Evolutionary conservation across 176 grass and related monocot genomes (phyloP), one percentile per base, ranked within the genome.

Genomic region (Saccharum spontaneum): DNA sequence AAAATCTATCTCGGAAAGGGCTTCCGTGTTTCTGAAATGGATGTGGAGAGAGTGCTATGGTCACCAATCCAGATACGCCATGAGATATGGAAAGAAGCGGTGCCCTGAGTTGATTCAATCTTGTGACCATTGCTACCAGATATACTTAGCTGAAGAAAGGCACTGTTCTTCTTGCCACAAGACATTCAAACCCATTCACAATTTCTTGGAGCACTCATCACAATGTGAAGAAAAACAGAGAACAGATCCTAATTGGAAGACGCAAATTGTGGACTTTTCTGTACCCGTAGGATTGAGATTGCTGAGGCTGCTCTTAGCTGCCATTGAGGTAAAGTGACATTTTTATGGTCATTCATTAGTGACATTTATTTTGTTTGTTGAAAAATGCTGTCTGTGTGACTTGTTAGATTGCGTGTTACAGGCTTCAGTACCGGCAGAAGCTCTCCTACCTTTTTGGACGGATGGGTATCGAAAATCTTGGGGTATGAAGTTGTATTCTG

Each of bases 101-200:
- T 87, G 84, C 73, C 83, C 78, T 67, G 88, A 92, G 78, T 78
- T 94, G 59, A 79, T 98, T 36, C 83, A 84, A 33, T 78, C 75
- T 69, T 98, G 97, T 84, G 71, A 86, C 73, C 44, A 82, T 78
- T 98, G 97, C 72, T 96, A 90, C 48, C 83, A 85, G 61, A 92
- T 92, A 79, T 91, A 89, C 54, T 71, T 94, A 83, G 41, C 84
- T 67, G 97, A 96, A 92, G 97, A 91, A 85, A 87, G 52, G 16
- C 97, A 98, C 75, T 98, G 97, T 65, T 45, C 74, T 90, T 92
- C 75, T 20, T 98, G 97, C 83, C 97, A 98, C 82, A 90, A 90
- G 61, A 90, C 86, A 71, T 90, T 98, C 34, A 98, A 90, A 73
- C 79, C 87, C 46, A 81, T 92, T 91, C 79, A 87, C 50, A 86